Conservation (phyloP, 2,329 filamentous ascomycete species). For the Aureobasidium pullulans region DNA sequence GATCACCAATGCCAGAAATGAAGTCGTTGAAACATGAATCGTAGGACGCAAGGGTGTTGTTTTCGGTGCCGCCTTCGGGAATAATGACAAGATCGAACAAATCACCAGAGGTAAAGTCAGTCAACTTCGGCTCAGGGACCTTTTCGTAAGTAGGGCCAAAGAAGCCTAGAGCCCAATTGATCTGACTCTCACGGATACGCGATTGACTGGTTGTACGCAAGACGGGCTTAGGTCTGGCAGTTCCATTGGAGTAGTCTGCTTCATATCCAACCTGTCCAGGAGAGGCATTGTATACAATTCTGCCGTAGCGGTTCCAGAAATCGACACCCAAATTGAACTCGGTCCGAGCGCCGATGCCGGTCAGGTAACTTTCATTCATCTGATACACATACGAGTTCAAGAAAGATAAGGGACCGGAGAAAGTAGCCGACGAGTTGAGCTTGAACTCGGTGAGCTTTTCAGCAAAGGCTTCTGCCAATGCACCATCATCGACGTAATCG, state of each 20-base stretch:
- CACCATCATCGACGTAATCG: slow-evolving; percentile 39
- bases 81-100: slow-evolving; percentile 44
- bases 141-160: slow-evolving; percentile 42
- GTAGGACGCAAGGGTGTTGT: slow-evolving; percentile 48
- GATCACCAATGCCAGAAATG: slow-evolving; percentile 28
- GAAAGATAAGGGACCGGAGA: slow-evolving; percentile 45
- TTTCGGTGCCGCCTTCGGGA: slow-evolving; percentile 42
- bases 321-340: slow-evolving; percentile 44
- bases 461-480: slow-evolving; percentile 42
- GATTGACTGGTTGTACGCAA: slow-evolving; percentile 48
- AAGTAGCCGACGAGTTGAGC: slow-evolving; percentile 30
- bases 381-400: slow-evolving; percentile 46
- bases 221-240: slow-evolving; percentile 41
- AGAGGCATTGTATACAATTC: slow-evolving; percentile 45
- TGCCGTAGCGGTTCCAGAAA: slow-evolving; percentile 50
- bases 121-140: slow-evolving; percentile 32
- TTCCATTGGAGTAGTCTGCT: slow-evolving; percentile 40
- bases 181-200: slow-evolving; percentile 48
- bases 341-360: slow-evolving; percentile 43
- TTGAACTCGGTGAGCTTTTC: slow-evolving; percentile 41
- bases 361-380: slow-evolving; percentile 35
- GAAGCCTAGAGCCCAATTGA: slow-evolving; percentile 47
- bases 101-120: slow-evolving; percentile 32
- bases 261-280: slow-evolving; percentile 44
- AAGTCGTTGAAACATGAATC: slow-evolving; percentile 42